Percentiles rank a stretch among this genome's conserved stretches.
Evolutionary conservation across 345 rosid species (phyloP).

Genomic region (Populus alba): DNA sequence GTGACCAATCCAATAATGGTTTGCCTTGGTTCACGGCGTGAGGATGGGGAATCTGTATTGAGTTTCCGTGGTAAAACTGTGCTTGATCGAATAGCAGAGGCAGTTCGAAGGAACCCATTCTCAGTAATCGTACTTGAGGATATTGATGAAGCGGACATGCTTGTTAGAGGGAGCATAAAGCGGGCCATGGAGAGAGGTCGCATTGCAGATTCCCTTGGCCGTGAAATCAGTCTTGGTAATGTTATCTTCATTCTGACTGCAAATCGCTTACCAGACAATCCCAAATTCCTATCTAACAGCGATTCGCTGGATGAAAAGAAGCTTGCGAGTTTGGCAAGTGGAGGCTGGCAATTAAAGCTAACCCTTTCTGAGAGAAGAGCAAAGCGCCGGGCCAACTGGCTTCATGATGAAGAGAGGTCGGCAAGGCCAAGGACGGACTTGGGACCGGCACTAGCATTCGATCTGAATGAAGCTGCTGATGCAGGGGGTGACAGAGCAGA

Average conservation of each 20-base stretch:
- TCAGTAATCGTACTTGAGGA: constrained; percentile 83
- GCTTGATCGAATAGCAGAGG: constrained; percentile 74
- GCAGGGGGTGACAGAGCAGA: constrained; percentile 59
- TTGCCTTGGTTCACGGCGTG: constrained; percentile 53
- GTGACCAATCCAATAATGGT: constrained; percentile 55
- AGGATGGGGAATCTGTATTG: constrained; percentile 40
- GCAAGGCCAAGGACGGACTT: constrained; percentile 63
- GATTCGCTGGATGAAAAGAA: constrained; percentile 54
- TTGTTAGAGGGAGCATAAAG: constrained; percentile 69
- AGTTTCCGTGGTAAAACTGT: constrained; percentile 79
- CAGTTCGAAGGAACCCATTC: constrained; percentile 74
- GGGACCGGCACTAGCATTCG: constrained; percentile 47
- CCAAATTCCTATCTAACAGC: constrained; percentile 31
- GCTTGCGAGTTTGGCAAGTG: constrained; percentile 51
- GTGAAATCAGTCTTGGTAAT: constrained; percentile 87
- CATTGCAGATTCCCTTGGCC: constrained; percentile 80
- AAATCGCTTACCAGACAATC: constrained; percentile 48
- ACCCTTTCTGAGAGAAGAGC: constrained; percentile 55
- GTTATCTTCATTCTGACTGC: constrained; percentile 81
- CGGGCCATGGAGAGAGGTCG: constrained; percentile 91
- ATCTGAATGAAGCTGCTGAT: constrained; percentile 74
- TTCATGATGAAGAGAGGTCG: constrained; percentile 40
- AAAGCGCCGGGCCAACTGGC: constrained; percentile 78
- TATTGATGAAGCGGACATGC: constrained; percentile 74
- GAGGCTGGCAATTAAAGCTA: constrained; percentile 69